These are phyloP conservation scores for Kuraishia floccosa DNA, from an alignment of 805 yeast genomes.

Conservation along the genomic window DNA sequence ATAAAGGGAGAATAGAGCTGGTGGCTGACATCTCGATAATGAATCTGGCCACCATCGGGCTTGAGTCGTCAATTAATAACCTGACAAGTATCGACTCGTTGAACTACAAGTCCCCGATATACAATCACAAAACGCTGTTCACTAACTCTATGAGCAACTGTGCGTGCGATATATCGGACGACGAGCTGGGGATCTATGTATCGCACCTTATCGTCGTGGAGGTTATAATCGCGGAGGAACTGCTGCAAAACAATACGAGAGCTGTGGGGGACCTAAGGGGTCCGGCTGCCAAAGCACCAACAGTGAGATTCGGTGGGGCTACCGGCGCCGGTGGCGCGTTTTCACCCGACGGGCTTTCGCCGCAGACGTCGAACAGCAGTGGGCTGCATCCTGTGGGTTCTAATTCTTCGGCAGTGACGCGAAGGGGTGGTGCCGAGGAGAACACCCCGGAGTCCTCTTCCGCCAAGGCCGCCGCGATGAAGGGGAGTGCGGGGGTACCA, in stretches of 20 bases:
- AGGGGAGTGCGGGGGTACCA: slow-evolving; percentile 47
- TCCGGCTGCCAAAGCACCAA: background rate
- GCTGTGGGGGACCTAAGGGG: background rate
- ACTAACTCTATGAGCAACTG: slow-evolving; percentile 30
- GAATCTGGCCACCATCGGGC: slow-evolving; percentile 42
- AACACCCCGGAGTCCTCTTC: slow-evolving; percentile 18
- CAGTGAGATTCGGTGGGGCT: background rate
- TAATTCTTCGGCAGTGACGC: background rate
- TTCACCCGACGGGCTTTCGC: background rate
- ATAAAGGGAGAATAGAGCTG: slow-evolving; percentile 69
- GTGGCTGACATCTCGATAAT: slow-evolving; percentile 60
- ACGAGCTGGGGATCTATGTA: slow-evolving; percentile 66
- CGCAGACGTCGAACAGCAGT: background rate
- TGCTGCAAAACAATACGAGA: slow-evolving; percentile 17
- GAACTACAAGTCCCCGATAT: slow-evolving; percentile 19
- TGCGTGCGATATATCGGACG: slow-evolving; percentile 76
- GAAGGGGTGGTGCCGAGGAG: slow-evolving; percentile 4
- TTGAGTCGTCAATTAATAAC: slow-evolving; percentile 15
- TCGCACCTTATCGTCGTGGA: slow-evolving; percentile 74
- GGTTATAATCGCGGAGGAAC: slow-evolving; percentile 90
- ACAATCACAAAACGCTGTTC: slow-evolving; percentile 11
- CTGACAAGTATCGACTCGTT: slow-evolving; percentile 17
- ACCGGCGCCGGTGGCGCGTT: background rate
- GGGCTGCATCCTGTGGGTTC: background rate
- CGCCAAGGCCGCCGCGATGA: slow-evolving; percentile 17